Base-by-base conservation (phyloP, 352 stramenopile genomes). In the Phytophthora rubi region DNA sequence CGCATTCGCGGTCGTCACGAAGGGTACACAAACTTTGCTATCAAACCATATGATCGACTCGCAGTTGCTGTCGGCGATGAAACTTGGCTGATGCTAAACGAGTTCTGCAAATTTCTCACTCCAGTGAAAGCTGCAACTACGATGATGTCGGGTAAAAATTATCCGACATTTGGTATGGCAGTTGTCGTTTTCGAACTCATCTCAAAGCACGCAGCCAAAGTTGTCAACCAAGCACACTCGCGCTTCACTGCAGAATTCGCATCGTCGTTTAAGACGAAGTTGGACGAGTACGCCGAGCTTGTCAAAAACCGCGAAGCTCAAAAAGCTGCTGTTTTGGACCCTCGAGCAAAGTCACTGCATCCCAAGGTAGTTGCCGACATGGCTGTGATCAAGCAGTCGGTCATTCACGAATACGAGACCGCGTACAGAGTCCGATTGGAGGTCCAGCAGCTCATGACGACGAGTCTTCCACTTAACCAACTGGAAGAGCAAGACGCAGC, bases 271-370 rank as follows among this genome's bases (percentile, higher is more conserved):
- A 67, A 72, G 37, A 9, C 3, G 18, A 68, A 68, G 16, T n/a
- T 72, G 3, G 51, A 62, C 26, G 26, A 67, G 28, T 72, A 63
- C 37, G 48, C 4, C 3, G 1, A 2, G 1, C 3, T 49, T 21
- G 57, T 59, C 2, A 67, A 62, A 10, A 67, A 4, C 4, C 39
- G 42, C n/a, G 58, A 68, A 32, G 59, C 59, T 3, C 21, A 57
- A 18, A 73, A 69, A 33, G 66, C 59, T 45, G 66, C 66, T 37
- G 33, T 62, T 0, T 45, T 73, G 2, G 66, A 73, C 23, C 66
- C 66, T 6, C 47, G 59, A 26, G 47, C 42, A 13, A 73, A 28
- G 2, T 42, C 8, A 8, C 12, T 57, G 18, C 35, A 64, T 3
- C 23, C 44, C 0, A 67, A 55, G 5, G 9, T 53, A 13, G 45